Base-by-base conservation (phyloP, 345 rosid genomes). In the Murraya paniculata region DNA sequence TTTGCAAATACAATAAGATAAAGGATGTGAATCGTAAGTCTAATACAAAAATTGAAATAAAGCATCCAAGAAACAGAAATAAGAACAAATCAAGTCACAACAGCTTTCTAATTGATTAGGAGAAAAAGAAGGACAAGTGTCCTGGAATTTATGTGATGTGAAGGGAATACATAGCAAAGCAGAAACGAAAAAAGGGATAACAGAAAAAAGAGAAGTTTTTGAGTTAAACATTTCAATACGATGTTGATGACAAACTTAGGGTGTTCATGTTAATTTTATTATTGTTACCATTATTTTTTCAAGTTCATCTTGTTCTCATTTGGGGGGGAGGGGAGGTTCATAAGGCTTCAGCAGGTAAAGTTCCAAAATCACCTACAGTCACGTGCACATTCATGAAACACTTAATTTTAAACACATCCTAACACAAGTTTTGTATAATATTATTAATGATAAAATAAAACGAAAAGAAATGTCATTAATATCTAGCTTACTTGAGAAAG, bases 401-500 rank as follows among this genome's bases (percentile, higher is more conserved):
- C 50, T 45, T 11, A 11, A 45, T 11, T 45, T 41, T 13, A 13
- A 45, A 45, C 50, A 45, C 50, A 13, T 2, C 16, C 16, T 27
- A 61, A 27, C 66, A 61, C 35, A 61, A 61, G 8, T 61, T 61
- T 61, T 10, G 35, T 10, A 10, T 5, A 27, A 5, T 13, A 50
- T 50, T 16, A 53, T 53, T 53, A 53, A 53, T 0, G 2, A 19
- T 18, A 53, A 53, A 53, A 53, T 53, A 18, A 60, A 24, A 60
- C 1, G 4, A 61, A 64, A 64, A 5, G 19, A 16, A 31, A 6
- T 6, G 31, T 4, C 31, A 33, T 30, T 69, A n/a, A 27, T 33
- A 33, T 75, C n/a, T 33, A n/a, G 31, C 94, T 83, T 86, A 95
- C 98, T 80, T 74, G 83, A 73, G 90, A 80, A 79, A 87, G 80